phyloP scores from a whole-genome alignment of 345 rosid species.

The Brassica rapa region DNA sequence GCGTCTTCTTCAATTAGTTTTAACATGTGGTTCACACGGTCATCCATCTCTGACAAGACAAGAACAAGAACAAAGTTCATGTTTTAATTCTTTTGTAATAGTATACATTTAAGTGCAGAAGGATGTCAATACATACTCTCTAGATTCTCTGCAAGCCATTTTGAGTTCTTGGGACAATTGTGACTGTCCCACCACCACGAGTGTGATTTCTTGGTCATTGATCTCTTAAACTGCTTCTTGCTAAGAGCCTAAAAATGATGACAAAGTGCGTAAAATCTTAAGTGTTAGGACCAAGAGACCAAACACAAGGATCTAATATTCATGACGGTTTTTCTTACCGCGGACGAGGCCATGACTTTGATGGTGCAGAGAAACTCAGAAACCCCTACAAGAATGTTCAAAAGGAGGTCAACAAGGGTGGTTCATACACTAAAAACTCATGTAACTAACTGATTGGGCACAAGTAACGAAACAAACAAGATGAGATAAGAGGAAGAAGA shows the following conservation, averaged over 20 bases:
- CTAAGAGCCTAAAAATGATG: slow-evolving; percentile 33
- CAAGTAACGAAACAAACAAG: slow-evolving; percentile 4
- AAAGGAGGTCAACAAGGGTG: not conserved
- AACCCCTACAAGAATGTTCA: slow-evolving; percentile 16
- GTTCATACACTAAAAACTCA: not conserved
- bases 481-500: slow-evolving; percentile 32
- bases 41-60: slow-evolving; percentile 76
- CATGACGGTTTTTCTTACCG: slow-evolving; percentile 29
- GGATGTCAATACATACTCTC: slow-evolving; percentile 52
- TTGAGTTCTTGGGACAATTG: slow-evolving; percentile 67
- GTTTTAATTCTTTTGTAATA: not conserved
- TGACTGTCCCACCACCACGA: slow-evolving; percentile 97
- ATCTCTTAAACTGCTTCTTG: slow-evolving; percentile 50
- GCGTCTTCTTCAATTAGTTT: slow-evolving; percentile 87
- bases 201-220: slow-evolving; percentile 56
- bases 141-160: slow-evolving; percentile 86
- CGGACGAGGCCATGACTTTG: slow-evolving; percentile 37
- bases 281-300: slow-evolving; percentile 10
- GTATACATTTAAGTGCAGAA: not conserved
- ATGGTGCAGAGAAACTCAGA: not conserved
- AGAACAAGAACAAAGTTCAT: slow-evolving; percentile 1
- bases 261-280: not conserved
- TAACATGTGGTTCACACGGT: slow-evolving; percentile 68
- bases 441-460: not conserved
- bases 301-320: slow-evolving; percentile 9